Conservation (phyloP, 169 alveolate genomes). For the Eimeria maxima region DNA sequence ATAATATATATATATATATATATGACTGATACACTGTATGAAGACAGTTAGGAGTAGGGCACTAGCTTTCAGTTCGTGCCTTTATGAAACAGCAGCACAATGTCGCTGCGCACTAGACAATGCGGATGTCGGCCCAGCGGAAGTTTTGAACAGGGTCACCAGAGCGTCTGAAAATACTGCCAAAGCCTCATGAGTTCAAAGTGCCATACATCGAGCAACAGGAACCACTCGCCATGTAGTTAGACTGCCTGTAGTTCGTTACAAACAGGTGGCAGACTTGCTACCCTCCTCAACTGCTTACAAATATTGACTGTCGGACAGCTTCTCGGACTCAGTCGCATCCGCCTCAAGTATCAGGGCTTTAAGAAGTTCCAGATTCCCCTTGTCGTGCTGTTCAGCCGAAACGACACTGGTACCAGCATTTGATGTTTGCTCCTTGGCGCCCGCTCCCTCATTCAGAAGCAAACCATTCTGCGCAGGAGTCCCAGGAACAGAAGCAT, state of each 20-base stretch:
- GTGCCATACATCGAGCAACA: neutral
- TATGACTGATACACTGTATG: too few species aligned
- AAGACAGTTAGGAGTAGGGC: neutral
- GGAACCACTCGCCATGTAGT: neutral
- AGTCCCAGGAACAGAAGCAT: neutral
- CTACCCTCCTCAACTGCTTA: neutral
- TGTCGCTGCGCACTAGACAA: neutral
- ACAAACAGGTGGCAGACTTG: neutral
- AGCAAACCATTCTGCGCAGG: too few species aligned
- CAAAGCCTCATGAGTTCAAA: neutral
- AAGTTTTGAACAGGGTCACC: neutral
- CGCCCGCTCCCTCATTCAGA: neutral
- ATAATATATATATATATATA: too few species aligned
- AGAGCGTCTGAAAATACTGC: neutral
- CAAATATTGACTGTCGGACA: slow-evolving; percentile 9
- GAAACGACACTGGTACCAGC: neutral
- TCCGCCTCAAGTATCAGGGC: slow-evolving; percentile 37
- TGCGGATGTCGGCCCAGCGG: neutral
- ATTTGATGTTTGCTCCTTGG: neutral
- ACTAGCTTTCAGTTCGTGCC: neutral
- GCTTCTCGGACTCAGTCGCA: slow-evolving; percentile 47
- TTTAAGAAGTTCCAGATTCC: slow-evolving; percentile 4
- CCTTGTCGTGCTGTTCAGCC: neutral
- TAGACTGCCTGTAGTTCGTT: neutral
- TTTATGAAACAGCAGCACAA: neutral